A percentile compares a stretch with the other conserved stretches of the same genome.
phyloP scores from a whole-genome alignment of 768 basidiomycete genomes.

The Trametes cubensis region DNA sequence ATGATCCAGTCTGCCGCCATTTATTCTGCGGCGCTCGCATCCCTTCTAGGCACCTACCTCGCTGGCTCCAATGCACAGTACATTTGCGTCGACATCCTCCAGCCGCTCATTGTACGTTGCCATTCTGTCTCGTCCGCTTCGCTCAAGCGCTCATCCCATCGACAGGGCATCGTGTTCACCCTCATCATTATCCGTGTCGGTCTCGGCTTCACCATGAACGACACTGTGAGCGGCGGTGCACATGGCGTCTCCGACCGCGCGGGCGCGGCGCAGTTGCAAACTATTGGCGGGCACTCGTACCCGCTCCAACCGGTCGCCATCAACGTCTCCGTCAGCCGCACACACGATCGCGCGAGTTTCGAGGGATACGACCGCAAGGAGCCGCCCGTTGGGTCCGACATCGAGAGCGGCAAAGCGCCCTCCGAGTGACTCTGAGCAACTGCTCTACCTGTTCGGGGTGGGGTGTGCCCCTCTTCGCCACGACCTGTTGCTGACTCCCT shows the following conservation, averaged over 20 bases:
- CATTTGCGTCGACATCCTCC: conserved; percentile 17
- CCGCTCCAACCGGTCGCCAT: conserved; percentile 9
- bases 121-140: no score
- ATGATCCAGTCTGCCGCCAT: conserved; percentile 24
- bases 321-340: conserved; percentile 12
- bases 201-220: conserved; percentile 24
- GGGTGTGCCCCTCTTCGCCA: no score
- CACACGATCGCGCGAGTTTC: conserved; percentile 6
- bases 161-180: conserved; percentile 24
- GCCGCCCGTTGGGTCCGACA: neutral
- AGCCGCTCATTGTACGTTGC: conserved; percentile 17
- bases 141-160: neutral
- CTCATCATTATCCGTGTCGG: conserved; percentile 26
- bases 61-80: conserved; percentile 26
- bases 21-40: conserved; percentile 22
- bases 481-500: no score
- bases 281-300: conserved; percentile 7
- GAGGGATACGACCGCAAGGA: conserved; percentile 14
- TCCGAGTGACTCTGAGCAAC: neutral
- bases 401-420: conserved; percentile 13
- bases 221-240: neutral
- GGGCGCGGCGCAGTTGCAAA: neutral
- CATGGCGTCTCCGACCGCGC: neutral
- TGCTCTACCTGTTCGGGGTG: no score
- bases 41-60: conserved; percentile 22